These are phyloP conservation scores for Starmerella sirachaensis DNA, from an alignment of 805 yeast species.

Conservation along the genomic window DNA sequence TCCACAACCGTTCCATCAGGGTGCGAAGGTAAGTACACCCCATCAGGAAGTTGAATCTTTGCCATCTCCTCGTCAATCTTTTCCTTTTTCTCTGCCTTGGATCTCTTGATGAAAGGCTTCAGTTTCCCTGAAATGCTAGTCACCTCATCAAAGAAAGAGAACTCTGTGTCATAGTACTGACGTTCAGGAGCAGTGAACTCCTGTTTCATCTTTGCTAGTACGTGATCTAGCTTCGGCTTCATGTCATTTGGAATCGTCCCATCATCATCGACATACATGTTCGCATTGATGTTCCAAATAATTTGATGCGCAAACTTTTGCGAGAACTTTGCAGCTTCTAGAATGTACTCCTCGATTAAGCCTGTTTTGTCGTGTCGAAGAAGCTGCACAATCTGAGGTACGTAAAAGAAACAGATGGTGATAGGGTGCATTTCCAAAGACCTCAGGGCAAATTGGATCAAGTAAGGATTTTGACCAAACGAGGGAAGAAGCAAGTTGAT, in stretches of 20 bases:
- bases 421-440: constrained; percentile 81
- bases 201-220: constrained; percentile 50
- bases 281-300: constrained; percentile 95
- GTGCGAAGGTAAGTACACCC: constrained; percentile 87
- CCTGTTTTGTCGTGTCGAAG: constrained; percentile 71
- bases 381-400: constrained; percentile 94
- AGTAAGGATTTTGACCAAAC: constrained; percentile 48
- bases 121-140: constrained; percentile 89
- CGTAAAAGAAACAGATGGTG: constrained; percentile 83
- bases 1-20: constrained; percentile 93
- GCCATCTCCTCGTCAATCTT: constrained; percentile 96
- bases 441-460: constrained; percentile 80
- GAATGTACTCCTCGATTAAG: constrained; percentile 73
- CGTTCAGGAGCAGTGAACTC: constrained; percentile 51
- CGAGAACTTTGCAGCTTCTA: constrained; percentile 84
- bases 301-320: constrained; percentile 94
- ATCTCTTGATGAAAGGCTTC: constrained; percentile 84
- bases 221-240: constrained; percentile 71
- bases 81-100: constrained; percentile 90
- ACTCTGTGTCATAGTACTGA: constrained; percentile 67
- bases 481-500: constrained; percentile 74
- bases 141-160: constrained; percentile 78
- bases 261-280: constrained; percentile 82
- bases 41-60: constrained; percentile 55
- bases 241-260: constrained; percentile 64